Evolutionary conservation across 169 alveolate species (phyloP).

Genomic region (Eimeria brunetti): DNA sequence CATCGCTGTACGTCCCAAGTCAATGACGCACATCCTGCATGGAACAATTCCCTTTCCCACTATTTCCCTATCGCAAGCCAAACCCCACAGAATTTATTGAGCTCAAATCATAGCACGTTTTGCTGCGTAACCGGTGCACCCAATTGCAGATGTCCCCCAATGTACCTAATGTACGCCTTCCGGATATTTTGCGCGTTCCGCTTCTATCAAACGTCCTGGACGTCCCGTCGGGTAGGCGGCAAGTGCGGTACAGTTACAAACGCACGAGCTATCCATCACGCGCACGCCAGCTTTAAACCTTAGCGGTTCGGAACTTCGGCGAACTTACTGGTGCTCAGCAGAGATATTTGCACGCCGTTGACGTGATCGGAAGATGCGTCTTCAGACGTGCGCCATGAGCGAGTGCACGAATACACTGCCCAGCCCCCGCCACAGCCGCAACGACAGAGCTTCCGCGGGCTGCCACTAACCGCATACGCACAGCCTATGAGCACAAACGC

Average conservation of each 20-base stretch:
- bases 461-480: background rate
- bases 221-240: background rate
- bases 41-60: background rate
- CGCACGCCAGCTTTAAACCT: background rate
- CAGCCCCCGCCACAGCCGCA: background rate
- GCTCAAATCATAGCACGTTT: background rate
- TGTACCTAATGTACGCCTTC: background rate
- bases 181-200: background rate
- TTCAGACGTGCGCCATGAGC: background rate
- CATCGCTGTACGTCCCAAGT: background rate
- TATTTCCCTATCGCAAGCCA: background rate
- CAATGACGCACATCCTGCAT: background rate
- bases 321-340: background rate
- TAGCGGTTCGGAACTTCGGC: background rate
- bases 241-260: background rate
- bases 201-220: background rate
- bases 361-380: background rate
- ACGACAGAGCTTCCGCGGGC: background rate
- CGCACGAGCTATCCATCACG: background rate
- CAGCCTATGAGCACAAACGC: background rate
- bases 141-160: background rate
- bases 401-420: background rate
- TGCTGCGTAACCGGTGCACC: background rate
- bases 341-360: background rate
- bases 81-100: background rate